Conservation (phyloP, 192 early-diverging fungal genomes). For the Umbelopsis sp. region DNA sequence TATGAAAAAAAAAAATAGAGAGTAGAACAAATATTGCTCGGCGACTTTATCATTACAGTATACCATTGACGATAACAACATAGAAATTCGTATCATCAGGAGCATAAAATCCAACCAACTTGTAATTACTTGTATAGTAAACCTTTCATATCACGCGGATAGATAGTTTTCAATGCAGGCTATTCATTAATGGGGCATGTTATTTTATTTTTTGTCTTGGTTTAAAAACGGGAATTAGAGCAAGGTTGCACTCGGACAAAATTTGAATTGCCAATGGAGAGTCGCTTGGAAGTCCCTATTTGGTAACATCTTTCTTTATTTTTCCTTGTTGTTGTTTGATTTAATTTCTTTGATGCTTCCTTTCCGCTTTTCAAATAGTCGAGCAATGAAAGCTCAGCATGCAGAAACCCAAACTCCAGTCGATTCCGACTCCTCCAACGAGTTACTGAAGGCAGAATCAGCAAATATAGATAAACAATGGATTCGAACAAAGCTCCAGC, state of each 20-base stretch:
- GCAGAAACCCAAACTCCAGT: background rate
- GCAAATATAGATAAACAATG: background rate
- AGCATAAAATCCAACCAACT: background rate
- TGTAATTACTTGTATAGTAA: background rate
- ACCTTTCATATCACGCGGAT: background rate
- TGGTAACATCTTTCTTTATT: background rate
- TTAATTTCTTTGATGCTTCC: background rate
- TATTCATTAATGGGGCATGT: background rate
- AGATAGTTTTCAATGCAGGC: background rate
- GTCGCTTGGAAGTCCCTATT: background rate
- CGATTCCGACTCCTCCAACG: background rate
- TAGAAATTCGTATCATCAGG: background rate
- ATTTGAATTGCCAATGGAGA: background rate
- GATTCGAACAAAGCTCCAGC: background rate
- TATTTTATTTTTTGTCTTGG: no score
- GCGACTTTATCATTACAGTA: background rate
- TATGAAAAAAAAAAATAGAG: background rate
- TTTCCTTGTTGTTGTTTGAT: background rate
- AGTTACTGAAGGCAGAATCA: background rate
- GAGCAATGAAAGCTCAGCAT: background rate
- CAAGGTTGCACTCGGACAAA: background rate
- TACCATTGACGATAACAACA: background rate
- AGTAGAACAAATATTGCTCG: background rate
- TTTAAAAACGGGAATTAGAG: background rate
- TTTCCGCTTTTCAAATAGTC: background rate